Conservation (phyloP, 2,329 filamentous ascomycete genomes). For the Fusarium poae region DNA sequence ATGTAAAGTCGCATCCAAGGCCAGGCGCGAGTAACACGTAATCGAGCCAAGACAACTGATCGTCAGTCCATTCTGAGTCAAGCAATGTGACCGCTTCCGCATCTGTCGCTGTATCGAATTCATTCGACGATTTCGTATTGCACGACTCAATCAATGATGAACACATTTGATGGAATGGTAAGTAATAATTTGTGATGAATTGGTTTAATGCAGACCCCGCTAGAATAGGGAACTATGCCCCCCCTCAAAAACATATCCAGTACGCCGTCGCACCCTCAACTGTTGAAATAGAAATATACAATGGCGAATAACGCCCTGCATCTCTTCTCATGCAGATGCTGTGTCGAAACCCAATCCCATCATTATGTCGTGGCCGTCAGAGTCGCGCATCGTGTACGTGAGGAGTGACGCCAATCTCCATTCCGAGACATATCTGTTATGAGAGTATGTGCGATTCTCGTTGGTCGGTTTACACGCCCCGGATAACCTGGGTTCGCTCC, state of each 20-base stretch:
- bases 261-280: constrained; percentile 48
- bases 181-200: constrained; percentile 22
- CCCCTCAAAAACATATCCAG: constrained; percentile 39
- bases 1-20: constrained; percentile 16
- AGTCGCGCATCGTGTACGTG: constrained; percentile 17
- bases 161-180: constrained; percentile 9
- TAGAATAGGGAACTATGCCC: constrained; percentile 35
- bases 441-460: constrained; percentile 3
- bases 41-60: constrained; percentile 40
- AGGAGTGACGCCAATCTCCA: constrained; percentile 41
- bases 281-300: constrained; percentile 45
- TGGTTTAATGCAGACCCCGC: constrained; percentile 45
- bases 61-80: constrained; percentile 43
- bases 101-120: constrained; percentile 14
- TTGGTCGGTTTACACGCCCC: constrained; percentile 74
- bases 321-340: constrained; percentile 33
- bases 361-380: constrained; percentile 48
- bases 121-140: constrained; percentile 12
- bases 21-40: constrained; percentile 39
- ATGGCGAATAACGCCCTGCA: constrained; percentile 42
- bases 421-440: constrained; percentile 10
- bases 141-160: constrained; percentile 6
- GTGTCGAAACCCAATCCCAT: constrained; percentile 40
- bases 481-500: constrained; percentile 94
- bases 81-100: constrained; percentile 40